Conservation (phyloP, 768 basidiomycete species). For the Phaeolepiota aurea region DNA sequence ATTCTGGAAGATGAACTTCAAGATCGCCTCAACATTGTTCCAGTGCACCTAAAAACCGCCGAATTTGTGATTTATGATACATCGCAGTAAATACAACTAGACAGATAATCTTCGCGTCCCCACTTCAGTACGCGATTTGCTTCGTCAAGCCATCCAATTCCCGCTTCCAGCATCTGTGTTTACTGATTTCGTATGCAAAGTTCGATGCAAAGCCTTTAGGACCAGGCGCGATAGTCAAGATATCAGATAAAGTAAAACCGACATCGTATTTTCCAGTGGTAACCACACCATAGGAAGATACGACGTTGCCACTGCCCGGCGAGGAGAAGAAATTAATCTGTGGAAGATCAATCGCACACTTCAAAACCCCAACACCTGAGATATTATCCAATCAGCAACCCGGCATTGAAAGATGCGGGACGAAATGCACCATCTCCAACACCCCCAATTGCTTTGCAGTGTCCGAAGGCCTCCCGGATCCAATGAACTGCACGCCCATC, state of each 20-base stretch:
- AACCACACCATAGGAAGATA: conserved; percentile 53
- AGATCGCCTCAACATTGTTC: no score
- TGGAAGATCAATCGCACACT: conserved; percentile 35
- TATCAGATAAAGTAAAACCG: conserved; percentile 30
- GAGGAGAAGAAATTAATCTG: conserved; percentile 31
- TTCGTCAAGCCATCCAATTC: conserved; percentile 49
- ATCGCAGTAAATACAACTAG: no score
- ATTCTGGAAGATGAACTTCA: no score
- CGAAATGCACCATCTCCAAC: conserved; percentile 50
- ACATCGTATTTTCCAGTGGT: conserved; percentile 46
- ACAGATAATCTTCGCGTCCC: not conserved
- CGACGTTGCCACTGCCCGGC: conserved; percentile 30
- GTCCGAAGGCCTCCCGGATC: conserved; percentile 79
- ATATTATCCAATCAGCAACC: not conserved
- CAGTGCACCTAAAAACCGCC: no score
- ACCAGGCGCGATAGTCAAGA: conserved; percentile 30
- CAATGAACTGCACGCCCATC: conserved; percentile 76
- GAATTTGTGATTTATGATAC: no score
- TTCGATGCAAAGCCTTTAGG: conserved; percentile 47
- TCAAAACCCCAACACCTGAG: conserved; percentile 41
- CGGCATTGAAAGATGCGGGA: not conserved
- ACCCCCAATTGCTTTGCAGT: conserved; percentile 77
- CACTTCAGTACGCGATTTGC: conserved; percentile 36
- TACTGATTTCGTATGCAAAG: conserved; percentile 56
- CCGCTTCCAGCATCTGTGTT: conserved; percentile 57